Percentiles rank a stretch among this genome's conserved stretches.
Conservation (phyloP, 192 early-diverging fungal genomes). For the Podila epicladia region DNA sequence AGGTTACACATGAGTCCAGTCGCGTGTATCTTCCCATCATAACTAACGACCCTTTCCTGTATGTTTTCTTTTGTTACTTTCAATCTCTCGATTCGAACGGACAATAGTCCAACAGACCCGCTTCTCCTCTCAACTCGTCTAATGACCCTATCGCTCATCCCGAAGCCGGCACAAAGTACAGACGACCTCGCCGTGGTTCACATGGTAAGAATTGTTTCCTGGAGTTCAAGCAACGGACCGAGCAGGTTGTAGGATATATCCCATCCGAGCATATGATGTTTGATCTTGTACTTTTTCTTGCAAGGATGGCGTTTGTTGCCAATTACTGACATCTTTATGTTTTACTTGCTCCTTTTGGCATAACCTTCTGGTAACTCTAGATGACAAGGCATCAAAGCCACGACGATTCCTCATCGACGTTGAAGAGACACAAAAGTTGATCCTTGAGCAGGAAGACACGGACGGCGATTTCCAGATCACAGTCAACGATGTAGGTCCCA, state of each 20-base stretch:
- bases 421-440: slow-evolving; percentile 74
- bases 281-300: too few species aligned
- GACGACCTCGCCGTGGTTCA: slow-evolving; percentile 63
- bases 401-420: slow-evolving; percentile 90
- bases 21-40: too few species aligned
- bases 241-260: too few species aligned
- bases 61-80: too few species aligned
- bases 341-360: background rate
- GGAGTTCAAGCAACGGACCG: too few species aligned
- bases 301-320: too few species aligned
- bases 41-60: too few species aligned
- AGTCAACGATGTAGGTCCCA: slow-evolving; percentile 90
- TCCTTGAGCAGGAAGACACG: slow-evolving; percentile 95
- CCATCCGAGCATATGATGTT: too few species aligned
- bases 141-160: slow-evolving; percentile 45
- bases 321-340: background rate
- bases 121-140: slow-evolving; percentile 3
- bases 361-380: slow-evolving; percentile 25
- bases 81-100: too few species aligned
- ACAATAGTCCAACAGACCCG: slow-evolving; percentile 22
- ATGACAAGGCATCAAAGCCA: slow-evolving; percentile 68
- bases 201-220: slow-evolving; percentile 26
- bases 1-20: too few species aligned
- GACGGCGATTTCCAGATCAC: slow-evolving; percentile 97
- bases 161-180: slow-evolving; percentile 49